Percentiles rank a stretch among this genome's conserved stretches.
Conservation (phyloP, 1,139 yeast genomes). For the Sugiyamaella sp. region DNA sequence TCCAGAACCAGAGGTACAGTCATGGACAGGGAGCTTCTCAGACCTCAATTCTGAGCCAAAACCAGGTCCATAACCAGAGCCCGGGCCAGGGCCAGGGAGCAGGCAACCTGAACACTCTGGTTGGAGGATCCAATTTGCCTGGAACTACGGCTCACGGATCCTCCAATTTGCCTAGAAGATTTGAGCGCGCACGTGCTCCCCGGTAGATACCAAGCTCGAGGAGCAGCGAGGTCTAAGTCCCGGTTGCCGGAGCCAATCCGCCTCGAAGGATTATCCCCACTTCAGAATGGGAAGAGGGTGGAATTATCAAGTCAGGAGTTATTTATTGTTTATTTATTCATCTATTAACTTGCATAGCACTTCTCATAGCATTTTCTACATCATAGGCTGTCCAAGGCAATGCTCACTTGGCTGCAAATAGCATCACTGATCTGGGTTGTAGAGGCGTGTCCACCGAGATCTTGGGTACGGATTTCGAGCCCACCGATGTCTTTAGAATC, state of each 20-base stretch:
- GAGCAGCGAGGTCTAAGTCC: neutral
- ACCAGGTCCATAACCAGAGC: neutral
- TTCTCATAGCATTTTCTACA: too few species aligned
- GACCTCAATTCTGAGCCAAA: too few species aligned
- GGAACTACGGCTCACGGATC: too few species aligned
- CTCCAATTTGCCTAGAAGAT: neutral
- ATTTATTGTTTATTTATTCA: too few species aligned
- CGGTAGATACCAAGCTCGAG: constrained; percentile 1
- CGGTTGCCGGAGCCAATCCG: too few species aligned
- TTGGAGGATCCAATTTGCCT: too few species aligned
- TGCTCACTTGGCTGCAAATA: constrained; percentile 62
- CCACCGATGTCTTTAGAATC: constrained; percentile 49
- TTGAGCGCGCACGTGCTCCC: constrained; percentile 4
- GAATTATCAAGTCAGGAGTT: too few species aligned
- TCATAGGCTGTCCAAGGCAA: constrained; percentile 44
- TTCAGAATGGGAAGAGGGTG: too few species aligned
- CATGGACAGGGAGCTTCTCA: too few species aligned
- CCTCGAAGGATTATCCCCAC: too few species aligned
- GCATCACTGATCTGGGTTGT: constrained; percentile 85
- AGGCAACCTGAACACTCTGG: too few species aligned
- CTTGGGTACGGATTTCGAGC: constrained; percentile 75
- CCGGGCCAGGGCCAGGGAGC: neutral
- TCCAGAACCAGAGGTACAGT: too few species aligned
- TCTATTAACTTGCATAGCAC: neutral
- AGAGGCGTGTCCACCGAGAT: constrained; percentile 68